Evolutionary conservation across 2,329 filamentous ascomycete species (phyloP), one percentile per base, ranked within the genome.

Genomic region (Fusarium sp.): DNA sequence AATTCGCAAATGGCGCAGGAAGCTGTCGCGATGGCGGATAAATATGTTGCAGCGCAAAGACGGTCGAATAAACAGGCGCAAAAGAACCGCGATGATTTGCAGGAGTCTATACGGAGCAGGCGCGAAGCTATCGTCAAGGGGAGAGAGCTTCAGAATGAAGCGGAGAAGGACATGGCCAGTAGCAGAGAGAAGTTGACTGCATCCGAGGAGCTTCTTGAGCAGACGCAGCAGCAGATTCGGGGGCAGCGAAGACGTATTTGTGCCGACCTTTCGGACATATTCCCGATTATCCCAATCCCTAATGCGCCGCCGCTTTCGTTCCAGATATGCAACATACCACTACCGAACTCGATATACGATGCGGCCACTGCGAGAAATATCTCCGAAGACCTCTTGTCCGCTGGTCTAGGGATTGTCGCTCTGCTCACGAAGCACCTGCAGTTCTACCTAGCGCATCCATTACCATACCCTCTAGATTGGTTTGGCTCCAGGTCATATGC

Each of bases 231-330:
- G 56, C 89, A 90, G 25, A 92, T 94, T n/a, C 90, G 88, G 64
- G 94, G 93, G n/a, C 96, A 98, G 80, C 89, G 95, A 27, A 90
- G 95, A 19, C 92, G 96, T 39, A 93, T 98, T 61, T 95, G 94
- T 80, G 91, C 96, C 73, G 94, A 97, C 72, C 85, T 99, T 0
- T 84, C 90, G 18, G 84, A 85, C 31, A 93, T 98, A 63, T 98
- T 95, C 78, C 91, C 92, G 8, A 97, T 99, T 66, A 88, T 90
- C 14, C 92, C 94, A 0, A 78, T 81, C 4, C 82, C 85, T 1
- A 82, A 84, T 12, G 84, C 83, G 18, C 84, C 87, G 7, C 88
- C 94, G 0, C 87, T 98, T 4, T 88, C 91, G 0, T 98, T 98
- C 80, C 94, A 91, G 18, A 97, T 99, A 70, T 92, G 93, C 76